These are phyloP conservation scores for Solanum phureja DNA, from an alignment of 257 asterid genomes.

Conservation along the genomic window DNA sequence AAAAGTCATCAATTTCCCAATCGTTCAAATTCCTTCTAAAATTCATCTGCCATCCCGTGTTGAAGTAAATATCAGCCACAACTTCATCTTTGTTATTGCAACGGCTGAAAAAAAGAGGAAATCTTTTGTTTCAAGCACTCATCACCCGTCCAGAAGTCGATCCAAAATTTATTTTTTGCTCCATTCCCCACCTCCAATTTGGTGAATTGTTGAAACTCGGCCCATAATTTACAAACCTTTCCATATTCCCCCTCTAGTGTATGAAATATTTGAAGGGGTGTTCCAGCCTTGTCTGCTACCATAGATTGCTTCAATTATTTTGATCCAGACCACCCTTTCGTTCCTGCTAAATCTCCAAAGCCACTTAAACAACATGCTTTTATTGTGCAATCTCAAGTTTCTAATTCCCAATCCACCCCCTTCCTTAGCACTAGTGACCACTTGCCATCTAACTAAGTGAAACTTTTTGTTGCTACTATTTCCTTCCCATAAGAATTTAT, in stretches of 20 bases:
- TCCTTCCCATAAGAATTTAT: not conserved
- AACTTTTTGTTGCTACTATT: not conserved
- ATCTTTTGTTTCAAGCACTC: not conserved
- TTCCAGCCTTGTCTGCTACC: not conserved
- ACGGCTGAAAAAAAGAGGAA: not conserved
- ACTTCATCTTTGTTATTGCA: not conserved
- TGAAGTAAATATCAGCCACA: not conserved
- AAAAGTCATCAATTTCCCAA: not conserved
- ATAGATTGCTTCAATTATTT: not conserved
- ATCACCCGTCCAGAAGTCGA: not conserved
- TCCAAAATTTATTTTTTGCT: not conserved
- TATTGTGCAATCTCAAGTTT: not conserved
- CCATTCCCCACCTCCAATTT: not conserved
- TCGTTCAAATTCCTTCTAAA: not conserved
- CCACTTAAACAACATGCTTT: not conserved
- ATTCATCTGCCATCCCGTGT: not conserved
- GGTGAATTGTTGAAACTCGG: not conserved
- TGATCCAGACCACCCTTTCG: not conserved
- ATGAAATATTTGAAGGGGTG: not conserved
- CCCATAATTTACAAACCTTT: not conserved
- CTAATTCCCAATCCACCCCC: not conserved
- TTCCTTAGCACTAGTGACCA: not conserved
- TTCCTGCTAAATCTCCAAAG: not conserved
- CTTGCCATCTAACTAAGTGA: not conserved
- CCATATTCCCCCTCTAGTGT: not conserved